Evolutionary conservation across 1,139 yeast genomes (phyloP), one percentile per base, ranked within the genome.

Genomic region (Saccharomyces hybrid): DNA sequence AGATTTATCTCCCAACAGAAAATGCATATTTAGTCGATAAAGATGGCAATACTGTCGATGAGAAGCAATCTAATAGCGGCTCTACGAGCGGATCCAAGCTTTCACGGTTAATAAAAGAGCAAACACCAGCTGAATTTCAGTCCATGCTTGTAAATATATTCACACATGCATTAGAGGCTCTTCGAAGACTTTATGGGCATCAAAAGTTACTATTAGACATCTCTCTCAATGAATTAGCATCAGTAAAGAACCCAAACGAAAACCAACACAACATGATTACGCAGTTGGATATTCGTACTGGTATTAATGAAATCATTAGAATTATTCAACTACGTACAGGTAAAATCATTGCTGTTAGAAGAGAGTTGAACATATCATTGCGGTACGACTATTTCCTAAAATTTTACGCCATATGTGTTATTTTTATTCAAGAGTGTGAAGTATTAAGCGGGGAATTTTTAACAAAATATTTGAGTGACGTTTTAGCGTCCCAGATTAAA

Each of bases 351-450:
- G 81, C 83, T 57, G 96, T 88, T 4, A 78, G 98, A 57, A 82
- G 84, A 67, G 90, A 84, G 52, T 82, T 86, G 59, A 83, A 83
- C 12, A 80, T 88, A 0, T 80, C 77, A 48, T 70, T 85, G 38
- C 70, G 83, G 2, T 72, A 76, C 47, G 74, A 78, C 8, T 78
- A 76, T 59, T 89, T 90, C 68, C 68, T 88, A 53, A 75, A 82
- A 55, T 78, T 89, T 51, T 88, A 85, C 69, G 77, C 86, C 3
- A 74, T 88, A 21, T 81, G 84, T 51, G 80, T 84, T 1, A 77
- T 85, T 26, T 91, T 90, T 65, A 74, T 90, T 42, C 81, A 82
- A 52, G 96, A 89, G 66, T 88, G 97, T 69, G 99, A 93, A 68
- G 76, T 84, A 12, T 81, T 91, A 6, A 83, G 89, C 49, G 97